These are phyloP conservation scores for Naematelia encephala DNA, from an alignment of 768 basidiomycete genomes.

Conservation along the genomic window DNA sequence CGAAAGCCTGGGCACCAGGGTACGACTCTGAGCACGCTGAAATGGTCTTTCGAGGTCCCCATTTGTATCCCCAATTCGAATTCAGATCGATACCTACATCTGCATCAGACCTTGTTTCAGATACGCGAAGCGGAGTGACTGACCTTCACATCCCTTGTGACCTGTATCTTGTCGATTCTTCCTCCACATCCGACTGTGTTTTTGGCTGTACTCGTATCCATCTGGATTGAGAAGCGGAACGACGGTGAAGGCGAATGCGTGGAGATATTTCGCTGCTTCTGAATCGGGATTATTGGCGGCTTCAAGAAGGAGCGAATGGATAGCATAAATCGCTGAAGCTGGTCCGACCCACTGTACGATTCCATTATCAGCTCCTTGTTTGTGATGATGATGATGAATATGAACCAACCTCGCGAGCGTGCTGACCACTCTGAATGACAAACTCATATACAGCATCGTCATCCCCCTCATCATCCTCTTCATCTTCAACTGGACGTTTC, in stretches of 20 bases:
- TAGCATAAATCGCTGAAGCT: slow-evolving; percentile 66
- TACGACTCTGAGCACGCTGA: slow-evolving; percentile 70
- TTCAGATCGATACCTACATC: slow-evolving; percentile 72
- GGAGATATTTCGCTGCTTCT: slow-evolving; percentile 55
- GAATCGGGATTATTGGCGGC: slow-evolving; percentile 50
- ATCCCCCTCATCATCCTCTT: slow-evolving; percentile 6
- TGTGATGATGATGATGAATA: background rate
- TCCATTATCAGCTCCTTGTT: background rate
- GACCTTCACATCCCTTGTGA: slow-evolving; percentile 52
- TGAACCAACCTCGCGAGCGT: slow-evolving; percentile 67
- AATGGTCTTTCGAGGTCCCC: slow-evolving; percentile 54
- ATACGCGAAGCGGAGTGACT: slow-evolving; percentile 8
- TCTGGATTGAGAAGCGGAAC: slow-evolving; percentile 52
- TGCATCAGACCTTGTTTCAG: slow-evolving; percentile 47
- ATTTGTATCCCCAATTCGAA: slow-evolving; percentile 72
- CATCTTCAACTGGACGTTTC: slow-evolving; percentile 35
- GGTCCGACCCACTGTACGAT: slow-evolving; percentile 82
- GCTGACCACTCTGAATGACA: slow-evolving; percentile 69
- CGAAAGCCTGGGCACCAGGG: slow-evolving; percentile 69
- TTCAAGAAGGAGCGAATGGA: slow-evolving; percentile 65
- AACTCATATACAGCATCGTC: slow-evolving; percentile 55
- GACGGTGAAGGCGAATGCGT: slow-evolving; percentile 53
- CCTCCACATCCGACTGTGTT: slow-evolving; percentile 63
- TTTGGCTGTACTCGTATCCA: slow-evolving; percentile 56
- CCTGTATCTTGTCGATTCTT: slow-evolving; percentile 48